Percentiles rank a stretch among this genome's conserved stretches.
Evolutionary conservation across 306 rosid genomes (phyloP).

Genomic region (Cicer judaicum): DNA sequence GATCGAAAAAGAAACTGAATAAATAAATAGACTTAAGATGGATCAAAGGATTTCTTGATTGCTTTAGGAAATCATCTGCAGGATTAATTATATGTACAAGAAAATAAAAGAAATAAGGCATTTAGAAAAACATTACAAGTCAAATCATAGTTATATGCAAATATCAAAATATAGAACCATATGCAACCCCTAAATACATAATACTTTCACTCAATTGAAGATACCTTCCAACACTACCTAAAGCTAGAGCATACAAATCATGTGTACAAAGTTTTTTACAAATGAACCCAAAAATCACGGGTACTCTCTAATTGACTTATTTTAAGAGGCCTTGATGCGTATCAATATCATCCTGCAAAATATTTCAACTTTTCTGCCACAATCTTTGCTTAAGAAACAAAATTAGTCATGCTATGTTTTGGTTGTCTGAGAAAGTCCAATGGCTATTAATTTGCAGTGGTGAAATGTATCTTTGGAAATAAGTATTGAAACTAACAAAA

Average conservation of each 20-base stretch:
- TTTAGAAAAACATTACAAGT: background rate
- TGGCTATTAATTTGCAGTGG: no score
- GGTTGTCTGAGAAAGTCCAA: no score
- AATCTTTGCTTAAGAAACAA: no score
- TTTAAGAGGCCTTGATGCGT: background rate
- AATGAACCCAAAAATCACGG: background rate
- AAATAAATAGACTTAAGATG: background rate
- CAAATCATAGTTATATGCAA: background rate
- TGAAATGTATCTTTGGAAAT: no score
- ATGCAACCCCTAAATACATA: background rate
- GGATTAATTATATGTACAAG: background rate
- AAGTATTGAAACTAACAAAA: no score
- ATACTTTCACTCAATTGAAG: background rate
- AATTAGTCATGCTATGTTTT: no score
- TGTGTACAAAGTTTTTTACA: background rate
- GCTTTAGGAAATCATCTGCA: background rate
- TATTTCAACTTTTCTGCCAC: no score
- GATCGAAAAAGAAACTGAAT: slow-evolving; percentile 4
- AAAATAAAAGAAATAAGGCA: background rate
- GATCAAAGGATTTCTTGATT: background rate
- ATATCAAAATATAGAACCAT: background rate
- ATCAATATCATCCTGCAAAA: no score
- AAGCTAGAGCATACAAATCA: background rate
- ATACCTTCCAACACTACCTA: background rate
- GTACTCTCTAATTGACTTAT: no score